Base-by-base conservation (phyloP, 2,329 filamentous ascomycete species). In the Colletotrichum euphorbiae region DNA sequence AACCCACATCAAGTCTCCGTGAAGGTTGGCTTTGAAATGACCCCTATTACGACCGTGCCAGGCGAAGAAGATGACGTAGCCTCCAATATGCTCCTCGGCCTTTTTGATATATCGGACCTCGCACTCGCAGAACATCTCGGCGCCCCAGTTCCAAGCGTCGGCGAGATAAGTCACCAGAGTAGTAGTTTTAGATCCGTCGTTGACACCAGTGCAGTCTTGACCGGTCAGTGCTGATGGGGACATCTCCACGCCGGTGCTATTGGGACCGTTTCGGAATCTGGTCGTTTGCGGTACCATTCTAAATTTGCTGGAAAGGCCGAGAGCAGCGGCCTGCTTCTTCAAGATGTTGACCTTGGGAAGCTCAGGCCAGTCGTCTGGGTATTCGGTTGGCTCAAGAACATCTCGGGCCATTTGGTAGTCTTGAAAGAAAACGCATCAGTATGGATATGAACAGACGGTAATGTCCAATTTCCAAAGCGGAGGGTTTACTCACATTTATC, bases 81-180 rank as follows among this genome's bases (percentile, higher is more conserved):
- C 89, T 13, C 84, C 82, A 4, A 78, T 77, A 0, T 76, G 74
- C 1, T 80, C 80, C 17, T 72, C 69, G 46, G 83, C 82, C 74
- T 88, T 85, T 62, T 86, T 83, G 57, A 92, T 80, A 72, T 90
- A 86, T 50, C 87, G 82, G 2, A 91, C 90, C 75, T 92, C 89
- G 69, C 88, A 89, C 72, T 89, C 85, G 76, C 90, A 92, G 70
- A 92, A 92, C 76, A 92, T 87, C 73, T 92, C 89, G 12, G 90
- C 88, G 8, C 89, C 90, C 88, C 89, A 90, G 72, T 91, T 90
- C 89, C 89, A 91, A 2, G 90, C 89, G 75, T 92, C 90, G 7
- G 87, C 83, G 7, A 92, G 79, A 72, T 92, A 92, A 0, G 89
- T 92, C 42, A 90, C 87, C 1, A 89, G 80, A 0, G 87, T 90